Base-by-base conservation (phyloP, 371 early-diverging fungal genomes). In the Mucor piriformis region DNA sequence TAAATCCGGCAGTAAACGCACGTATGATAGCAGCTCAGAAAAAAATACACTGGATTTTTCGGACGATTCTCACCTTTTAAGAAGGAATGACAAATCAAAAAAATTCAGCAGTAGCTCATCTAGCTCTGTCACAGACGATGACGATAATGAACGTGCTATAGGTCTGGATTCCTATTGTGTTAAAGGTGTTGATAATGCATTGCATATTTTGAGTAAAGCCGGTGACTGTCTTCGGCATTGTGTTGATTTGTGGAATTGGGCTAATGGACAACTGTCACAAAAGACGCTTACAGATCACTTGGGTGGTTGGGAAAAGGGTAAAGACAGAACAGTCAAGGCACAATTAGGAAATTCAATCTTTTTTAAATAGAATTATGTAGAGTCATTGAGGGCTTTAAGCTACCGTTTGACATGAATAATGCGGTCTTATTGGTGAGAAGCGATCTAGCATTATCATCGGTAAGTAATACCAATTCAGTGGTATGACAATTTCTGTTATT, bases 341-440 rank as follows among this genome's bases (percentile, higher is more conserved):
- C 21, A 46, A 1, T 5, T 48, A 27, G 34, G 21, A 12, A n/a
- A 24, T 13, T 24, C 20, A 23, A 23, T 18, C 2, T 12, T 12
- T 24, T 16, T 24, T n/a, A 25, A 15, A 48, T 51, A 60, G 59
- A 59, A 59, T 23, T 50, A 21, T 51, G 50, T 59, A 51, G 59
- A 15, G 46, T 59, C 23, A 71, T 79, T 47, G 79, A 76, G 48
- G 61, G 59, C 3, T 79, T 71, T 54, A 69, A 67, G 8, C 34
- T 79, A 29, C 79, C 79, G 0, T 79, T 79, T 61, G 76, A 79
- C 54, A 66, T 76, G 49, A 66, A 71, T 34, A 79, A 79, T 50
- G 72, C 79, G n/a, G 67, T 79, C 0, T 32, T 76, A 6, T 54
- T 79, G 23, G 64, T 73, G 1, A 61, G 72, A 44, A 79, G 79